Percentiles rank a stretch among this genome's conserved stretches.
These are phyloP conservation scores for Melanomma pulvis-pyrius DNA, from an alignment of 495 filamentous ascomycete genomes.

Conservation along the genomic window DNA sequence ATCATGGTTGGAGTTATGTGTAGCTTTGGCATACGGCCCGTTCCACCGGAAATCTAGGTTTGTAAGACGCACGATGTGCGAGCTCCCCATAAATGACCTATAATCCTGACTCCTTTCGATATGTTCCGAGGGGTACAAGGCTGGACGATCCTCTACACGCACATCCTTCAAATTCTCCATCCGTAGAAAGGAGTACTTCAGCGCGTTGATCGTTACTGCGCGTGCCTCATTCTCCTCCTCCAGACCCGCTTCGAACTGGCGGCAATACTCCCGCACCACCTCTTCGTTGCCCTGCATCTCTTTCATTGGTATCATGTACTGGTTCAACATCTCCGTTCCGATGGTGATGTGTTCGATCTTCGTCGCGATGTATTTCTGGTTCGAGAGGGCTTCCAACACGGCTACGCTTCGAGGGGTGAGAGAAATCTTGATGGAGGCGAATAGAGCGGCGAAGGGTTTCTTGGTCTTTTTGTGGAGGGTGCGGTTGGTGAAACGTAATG, in stretches of 20 bases:
- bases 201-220: no score
- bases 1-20: no score
- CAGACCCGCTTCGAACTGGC: neutral
- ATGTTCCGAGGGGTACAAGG: no score
- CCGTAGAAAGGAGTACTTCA: no score
- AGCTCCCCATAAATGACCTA: no score
- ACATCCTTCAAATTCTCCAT: no score
- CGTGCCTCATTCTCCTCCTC: neutral
- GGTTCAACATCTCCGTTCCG: conserved; percentile 8
- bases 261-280: neutral
- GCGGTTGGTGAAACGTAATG: neutral
- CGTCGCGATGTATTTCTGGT: neutral
- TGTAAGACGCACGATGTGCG: no score
- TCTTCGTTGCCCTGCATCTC: neutral
- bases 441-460: neutral
- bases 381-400: neutral
- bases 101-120: no score
- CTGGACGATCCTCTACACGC: no score
- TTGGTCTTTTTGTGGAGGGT: neutral
- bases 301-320: neutral
- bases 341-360: conserved; percentile 9
- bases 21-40: no score
- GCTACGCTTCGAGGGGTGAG: neutral
- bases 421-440: conserved; percentile 3
- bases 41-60: no score